Conservation (phyloP, 2,329 filamentous ascomycete species). For the Lecanoromycetidae sp. region DNA sequence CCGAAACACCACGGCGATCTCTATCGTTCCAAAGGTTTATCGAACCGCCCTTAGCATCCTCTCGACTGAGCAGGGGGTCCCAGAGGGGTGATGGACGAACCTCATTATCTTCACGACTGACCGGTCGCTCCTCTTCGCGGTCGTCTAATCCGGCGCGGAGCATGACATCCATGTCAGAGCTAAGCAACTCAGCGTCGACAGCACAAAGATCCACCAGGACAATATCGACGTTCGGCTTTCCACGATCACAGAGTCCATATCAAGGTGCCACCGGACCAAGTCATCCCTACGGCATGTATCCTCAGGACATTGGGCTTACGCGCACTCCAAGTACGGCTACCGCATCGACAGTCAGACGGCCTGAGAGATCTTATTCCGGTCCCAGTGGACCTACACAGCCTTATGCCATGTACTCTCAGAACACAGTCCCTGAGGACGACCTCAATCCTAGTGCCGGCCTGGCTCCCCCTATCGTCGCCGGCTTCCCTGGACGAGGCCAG, state of each 20-base stretch:
- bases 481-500: conserved; percentile 57
- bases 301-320: conserved; percentile 50
- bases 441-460: conserved; percentile 29
- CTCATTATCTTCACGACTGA: not conserved
- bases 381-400: conserved; percentile 64
- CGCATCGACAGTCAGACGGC: conserved; percentile 51
- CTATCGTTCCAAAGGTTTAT: conserved; percentile 6
- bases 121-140: conserved; percentile 1
- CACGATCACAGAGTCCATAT: conserved; percentile 50
- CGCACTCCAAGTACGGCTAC: conserved; percentile 58
- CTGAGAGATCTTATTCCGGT: conserved; percentile 47
- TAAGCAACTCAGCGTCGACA: not conserved
- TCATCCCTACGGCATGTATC: conserved; percentile 75
- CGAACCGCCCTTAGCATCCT: conserved; percentile 1
- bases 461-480: conserved; percentile 46
- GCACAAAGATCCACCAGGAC: conserved; percentile 30
- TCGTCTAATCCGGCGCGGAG: conserved; percentile 3
- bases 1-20: conserved; percentile 3
- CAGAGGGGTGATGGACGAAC: not conserved
- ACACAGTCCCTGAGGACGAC: conserved; percentile 50
- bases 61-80: conserved; percentile 8
- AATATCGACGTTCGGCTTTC: conserved; percentile 35
- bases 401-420: conserved; percentile 77
- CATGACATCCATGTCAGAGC: conserved; percentile 3
- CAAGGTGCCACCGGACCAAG: conserved; percentile 61